phyloP scores from a whole-genome alignment of 495 filamentous ascomycete species.

The Neurospora tetraspora region DNA sequence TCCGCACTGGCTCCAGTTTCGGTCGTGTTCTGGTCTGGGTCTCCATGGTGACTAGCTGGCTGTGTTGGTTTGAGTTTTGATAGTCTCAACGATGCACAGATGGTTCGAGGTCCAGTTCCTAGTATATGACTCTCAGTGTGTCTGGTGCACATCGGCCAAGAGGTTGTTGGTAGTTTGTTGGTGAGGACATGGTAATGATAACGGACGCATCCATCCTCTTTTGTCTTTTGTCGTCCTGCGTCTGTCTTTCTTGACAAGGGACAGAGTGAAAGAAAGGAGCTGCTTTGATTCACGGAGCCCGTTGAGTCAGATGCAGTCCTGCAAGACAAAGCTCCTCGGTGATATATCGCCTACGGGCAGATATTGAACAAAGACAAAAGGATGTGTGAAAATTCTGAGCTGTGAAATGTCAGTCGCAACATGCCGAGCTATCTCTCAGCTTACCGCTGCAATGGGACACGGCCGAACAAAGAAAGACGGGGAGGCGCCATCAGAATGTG shows the following conservation, averaged over 20 bases:
- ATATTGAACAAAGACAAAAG: neutral
- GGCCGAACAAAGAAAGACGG: conserved; percentile 13
- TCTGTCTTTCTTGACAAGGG: neutral
- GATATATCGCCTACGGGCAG: conserved; percentile 1
- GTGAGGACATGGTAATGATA: neutral
- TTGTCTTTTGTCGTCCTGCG: neutral
- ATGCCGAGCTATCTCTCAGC: neutral
- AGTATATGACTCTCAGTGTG: neutral
- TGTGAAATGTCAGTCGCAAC: neutral
- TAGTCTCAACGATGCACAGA: neutral
- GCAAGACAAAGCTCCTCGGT: conserved; percentile 19
- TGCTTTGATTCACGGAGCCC: neutral
- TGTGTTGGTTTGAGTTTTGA: neutral
- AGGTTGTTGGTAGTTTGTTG: neutral
- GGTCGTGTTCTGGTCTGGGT: conserved; percentile 21
- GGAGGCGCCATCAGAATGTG: neutral
- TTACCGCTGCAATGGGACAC: neutral
- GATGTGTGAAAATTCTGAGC: neutral
- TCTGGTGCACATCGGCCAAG: neutral
- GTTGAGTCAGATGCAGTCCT: conserved; percentile 18
- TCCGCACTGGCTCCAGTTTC: conserved; percentile 30
- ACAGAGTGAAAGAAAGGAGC: conserved; percentile 11
- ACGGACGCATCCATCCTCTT: neutral
- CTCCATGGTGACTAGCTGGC: conserved; percentile 13
- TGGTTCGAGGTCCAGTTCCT: neutral